Conservation (phyloP, 805 yeast species). For the Blastobotrys terrestris region DNA sequence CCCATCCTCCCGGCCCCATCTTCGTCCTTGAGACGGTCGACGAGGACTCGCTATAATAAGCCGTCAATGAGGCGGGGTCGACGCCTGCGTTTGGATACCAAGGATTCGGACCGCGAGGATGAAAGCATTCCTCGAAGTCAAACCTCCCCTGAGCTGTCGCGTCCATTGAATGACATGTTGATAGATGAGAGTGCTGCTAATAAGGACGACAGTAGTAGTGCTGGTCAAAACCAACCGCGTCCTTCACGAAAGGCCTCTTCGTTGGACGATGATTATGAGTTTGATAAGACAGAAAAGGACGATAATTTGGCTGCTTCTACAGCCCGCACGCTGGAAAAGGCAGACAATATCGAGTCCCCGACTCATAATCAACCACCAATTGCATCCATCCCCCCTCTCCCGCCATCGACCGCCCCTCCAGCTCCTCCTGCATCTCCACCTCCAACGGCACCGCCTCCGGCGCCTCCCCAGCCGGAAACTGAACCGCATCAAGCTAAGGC, state of each 20-base stretch:
- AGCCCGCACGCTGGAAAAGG: too few relatives aligned
- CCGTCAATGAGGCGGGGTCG: conserved; percentile 9
- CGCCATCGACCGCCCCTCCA: neutral
- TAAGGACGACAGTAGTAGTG: neutral
- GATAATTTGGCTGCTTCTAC: too few relatives aligned
- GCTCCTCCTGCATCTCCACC: conserved; percentile 3
- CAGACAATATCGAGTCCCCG: too few relatives aligned
- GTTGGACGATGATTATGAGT: neutral
- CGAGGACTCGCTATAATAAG: conserved; percentile 20
- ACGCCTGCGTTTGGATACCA: neutral
- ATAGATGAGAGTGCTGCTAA: neutral
- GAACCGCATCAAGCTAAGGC: too few relatives aligned
- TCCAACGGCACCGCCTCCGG: neutral
- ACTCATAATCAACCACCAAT: neutral
- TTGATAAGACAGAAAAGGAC: neutral
- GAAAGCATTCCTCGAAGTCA: neutral
- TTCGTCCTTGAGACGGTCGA: conserved; percentile 21
- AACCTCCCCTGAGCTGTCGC: neutral
- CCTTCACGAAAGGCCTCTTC: neutral
- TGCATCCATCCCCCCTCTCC: neutral
- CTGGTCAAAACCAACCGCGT: neutral
- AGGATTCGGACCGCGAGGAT: neutral
- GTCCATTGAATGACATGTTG: neutral
- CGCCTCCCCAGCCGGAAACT: neutral
- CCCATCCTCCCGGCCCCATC: conserved; percentile 21